These are phyloP conservation scores for Wallacemonas sp. DNA, from an alignment of 208 protist species.

Conservation along the genomic window DNA sequence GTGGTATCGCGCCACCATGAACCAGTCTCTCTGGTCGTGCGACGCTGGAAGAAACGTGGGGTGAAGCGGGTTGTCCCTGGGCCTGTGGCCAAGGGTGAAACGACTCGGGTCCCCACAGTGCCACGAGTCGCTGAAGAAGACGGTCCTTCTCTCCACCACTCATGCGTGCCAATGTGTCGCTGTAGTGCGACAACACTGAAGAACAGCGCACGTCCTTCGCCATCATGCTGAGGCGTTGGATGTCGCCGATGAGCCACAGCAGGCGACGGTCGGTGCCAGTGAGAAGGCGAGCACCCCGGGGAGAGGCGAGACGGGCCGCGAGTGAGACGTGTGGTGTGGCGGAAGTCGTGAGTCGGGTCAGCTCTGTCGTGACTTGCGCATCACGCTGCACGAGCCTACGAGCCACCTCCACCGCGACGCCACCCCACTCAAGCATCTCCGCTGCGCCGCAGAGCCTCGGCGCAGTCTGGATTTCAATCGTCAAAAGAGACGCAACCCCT, in stretches of 20 bases:
- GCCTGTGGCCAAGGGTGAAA: too few species aligned
- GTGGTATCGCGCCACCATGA: too few species aligned
- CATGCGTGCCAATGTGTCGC: background rate
- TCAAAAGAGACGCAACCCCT: too few species aligned
- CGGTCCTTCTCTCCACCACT: background rate
- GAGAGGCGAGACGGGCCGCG: background rate
- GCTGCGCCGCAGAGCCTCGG: background rate
- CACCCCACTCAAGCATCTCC: background rate
- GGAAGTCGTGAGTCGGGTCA: too few species aligned
- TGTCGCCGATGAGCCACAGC: too few species aligned
- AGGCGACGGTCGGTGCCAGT: too few species aligned
- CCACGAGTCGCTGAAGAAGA: conserved; percentile 10
- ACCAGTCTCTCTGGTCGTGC: too few species aligned
- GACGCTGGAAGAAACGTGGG: too few species aligned
- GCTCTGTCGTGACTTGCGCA: background rate
- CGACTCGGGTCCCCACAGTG: conserved; percentile 12
- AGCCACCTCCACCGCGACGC: background rate
- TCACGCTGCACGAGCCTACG: background rate
- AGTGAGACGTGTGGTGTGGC: too few species aligned
- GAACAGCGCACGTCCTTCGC: background rate
- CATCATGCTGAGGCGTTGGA: too few species aligned
- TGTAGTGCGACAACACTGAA: background rate
- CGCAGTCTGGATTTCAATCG: too few species aligned
- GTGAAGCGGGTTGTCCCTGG: too few species aligned
- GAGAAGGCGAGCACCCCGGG: background rate